Evolutionary conservation across 768 basidiomycete genomes (phyloP).

Genomic region (Phylloporus arenicola): DNA sequence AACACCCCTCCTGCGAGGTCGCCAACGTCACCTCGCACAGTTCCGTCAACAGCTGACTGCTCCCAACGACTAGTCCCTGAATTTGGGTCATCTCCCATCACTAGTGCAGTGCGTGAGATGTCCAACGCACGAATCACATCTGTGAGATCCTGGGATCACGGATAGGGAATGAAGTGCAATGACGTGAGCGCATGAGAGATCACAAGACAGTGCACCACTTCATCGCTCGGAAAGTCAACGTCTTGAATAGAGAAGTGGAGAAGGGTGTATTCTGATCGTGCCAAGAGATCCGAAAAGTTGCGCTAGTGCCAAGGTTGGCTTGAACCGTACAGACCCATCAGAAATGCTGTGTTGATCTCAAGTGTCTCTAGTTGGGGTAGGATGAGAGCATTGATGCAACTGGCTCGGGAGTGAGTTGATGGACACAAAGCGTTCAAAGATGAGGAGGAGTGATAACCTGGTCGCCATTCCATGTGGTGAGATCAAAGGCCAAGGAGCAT

Average conservation of each 20-base stretch:
- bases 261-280: conserved; percentile 14
- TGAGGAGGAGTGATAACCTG: conserved; percentile 1
- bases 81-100: not conserved
- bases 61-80: not conserved
- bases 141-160: conserved; percentile 7
- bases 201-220: conserved; percentile 16
- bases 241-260: conserved; percentile 9
- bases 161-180: conserved; percentile 10
- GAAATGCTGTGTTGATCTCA: conserved; percentile 7
- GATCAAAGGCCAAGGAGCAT: too few relatives aligned
- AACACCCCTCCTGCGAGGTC: conserved; percentile 6
- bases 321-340: not conserved
- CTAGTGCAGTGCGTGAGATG: not conserved
- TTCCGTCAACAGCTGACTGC: not conserved
- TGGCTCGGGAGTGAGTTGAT: not conserved
- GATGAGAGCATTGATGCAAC: conserved; percentile 8
- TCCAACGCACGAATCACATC: conserved; percentile 7
- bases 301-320: not conserved
- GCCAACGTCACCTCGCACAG: conserved; percentile 13
- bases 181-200: conserved; percentile 7
- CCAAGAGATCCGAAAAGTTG: conserved; percentile 12
- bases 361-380: conserved; percentile 16
- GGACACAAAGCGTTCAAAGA: conserved; percentile 14
- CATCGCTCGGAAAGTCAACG: conserved; percentile 11
- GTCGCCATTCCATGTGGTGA: not conserved